Evolutionary conservation across 768 basidiomycete genomes (phyloP).

Genomic region (Amanita muscaria): DNA sequence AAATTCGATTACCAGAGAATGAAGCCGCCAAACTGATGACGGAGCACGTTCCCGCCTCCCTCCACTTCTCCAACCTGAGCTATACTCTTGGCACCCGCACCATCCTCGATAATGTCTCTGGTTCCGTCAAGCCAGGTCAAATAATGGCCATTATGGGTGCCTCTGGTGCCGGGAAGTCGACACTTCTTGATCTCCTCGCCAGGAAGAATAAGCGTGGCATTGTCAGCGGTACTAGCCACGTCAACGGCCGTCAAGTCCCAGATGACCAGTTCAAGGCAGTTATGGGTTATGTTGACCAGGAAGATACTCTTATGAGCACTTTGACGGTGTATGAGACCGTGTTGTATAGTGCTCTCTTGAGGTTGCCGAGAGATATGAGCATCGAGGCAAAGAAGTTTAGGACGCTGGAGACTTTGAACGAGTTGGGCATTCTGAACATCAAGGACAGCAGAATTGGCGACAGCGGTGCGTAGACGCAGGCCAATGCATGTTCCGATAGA

Average conservation of each 20-base stretch:
- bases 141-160: conserved; percentile 96
- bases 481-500: no score
- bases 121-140: conserved; percentile 80
- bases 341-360: conserved; percentile 81
- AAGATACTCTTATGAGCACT: conserved; percentile 95
- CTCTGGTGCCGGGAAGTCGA: conserved; percentile 94
- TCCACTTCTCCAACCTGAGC: conserved; percentile 83
- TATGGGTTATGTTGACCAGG: conserved; percentile 95
- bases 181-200: conserved; percentile 92
- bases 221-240: conserved; percentile 65
- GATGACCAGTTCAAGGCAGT: conserved; percentile 76
- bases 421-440: conserved; percentile 88
- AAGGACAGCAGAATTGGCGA: conserved; percentile 87
- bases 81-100: conserved; percentile 62
- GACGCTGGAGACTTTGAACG: conserved; percentile 93
- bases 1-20: conserved; percentile 71
- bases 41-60: conserved; percentile 87
- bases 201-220: conserved; percentile 77
- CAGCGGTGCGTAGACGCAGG: conserved; percentile 46
- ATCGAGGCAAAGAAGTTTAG: conserved; percentile 90
- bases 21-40: conserved; percentile 83
- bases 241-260: conserved; percentile 77
- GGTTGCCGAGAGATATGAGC: conserved; percentile 93
- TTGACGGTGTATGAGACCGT: conserved; percentile 98
- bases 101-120: conserved; percentile 77